These are phyloP conservation scores for Geum urbanum DNA, from an alignment of 306 rosid species.

Conservation along the genomic window DNA sequence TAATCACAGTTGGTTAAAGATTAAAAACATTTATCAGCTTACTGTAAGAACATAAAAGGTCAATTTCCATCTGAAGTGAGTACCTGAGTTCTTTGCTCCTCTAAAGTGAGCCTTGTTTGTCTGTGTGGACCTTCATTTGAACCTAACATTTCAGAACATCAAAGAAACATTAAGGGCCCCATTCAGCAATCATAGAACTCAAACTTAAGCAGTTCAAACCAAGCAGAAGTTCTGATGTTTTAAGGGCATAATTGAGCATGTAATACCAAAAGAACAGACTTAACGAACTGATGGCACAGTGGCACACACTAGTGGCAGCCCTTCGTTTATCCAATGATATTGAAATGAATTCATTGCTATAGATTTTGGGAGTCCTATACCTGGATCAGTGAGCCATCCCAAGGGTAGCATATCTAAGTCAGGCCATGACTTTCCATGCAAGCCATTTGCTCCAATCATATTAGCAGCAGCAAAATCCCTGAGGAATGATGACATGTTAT, in stretches of 20 bases:
- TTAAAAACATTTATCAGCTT: neutral
- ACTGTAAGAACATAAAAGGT: neutral
- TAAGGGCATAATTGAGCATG: neutral
- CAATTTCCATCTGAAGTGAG: too few species aligned
- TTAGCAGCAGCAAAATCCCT: conserved; percentile 72
- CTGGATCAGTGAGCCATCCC: conserved; percentile 85
- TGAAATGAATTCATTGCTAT: conserved; percentile 12
- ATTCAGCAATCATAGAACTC: conserved; percentile 17
- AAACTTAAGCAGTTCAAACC: conserved; percentile 23
- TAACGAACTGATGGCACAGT: neutral
- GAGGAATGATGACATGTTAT: conserved; percentile 5
- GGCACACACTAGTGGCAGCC: neutral
- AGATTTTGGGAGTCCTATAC: conserved; percentile 32
- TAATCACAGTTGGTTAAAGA: conserved; percentile 6
- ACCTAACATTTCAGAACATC: conserved; percentile 35
- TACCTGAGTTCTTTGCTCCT: conserved; percentile 55
- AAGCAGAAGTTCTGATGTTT: neutral
- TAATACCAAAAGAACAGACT: neutral
- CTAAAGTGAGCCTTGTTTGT: conserved; percentile 37
- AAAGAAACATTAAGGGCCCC: conserved; percentile 11
- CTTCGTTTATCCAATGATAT: conserved; percentile 3
- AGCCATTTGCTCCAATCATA: conserved; percentile 70
- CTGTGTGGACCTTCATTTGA: conserved; percentile 86
- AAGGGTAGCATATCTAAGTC: conserved; percentile 98
- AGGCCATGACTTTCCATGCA: conserved; percentile 95